phyloP scores from a whole-genome alignment of 352 stramenopile species.

The Phytophthora gonapodyides region DNA sequence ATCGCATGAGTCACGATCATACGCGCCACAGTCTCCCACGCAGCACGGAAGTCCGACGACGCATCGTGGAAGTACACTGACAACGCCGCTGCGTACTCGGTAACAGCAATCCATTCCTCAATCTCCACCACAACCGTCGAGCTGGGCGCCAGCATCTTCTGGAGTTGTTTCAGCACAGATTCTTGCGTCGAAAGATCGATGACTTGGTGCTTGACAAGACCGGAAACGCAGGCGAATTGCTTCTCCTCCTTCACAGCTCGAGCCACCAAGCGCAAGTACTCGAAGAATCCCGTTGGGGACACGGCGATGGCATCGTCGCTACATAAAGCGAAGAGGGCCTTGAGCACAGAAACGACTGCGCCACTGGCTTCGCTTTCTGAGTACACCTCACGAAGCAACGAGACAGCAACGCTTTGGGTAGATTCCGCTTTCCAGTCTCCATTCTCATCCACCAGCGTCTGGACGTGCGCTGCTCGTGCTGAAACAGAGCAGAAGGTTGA shows the following conservation, averaged over 20 bases:
- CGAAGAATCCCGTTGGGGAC: slow-evolving; percentile 22
- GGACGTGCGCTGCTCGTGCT: slow-evolving; percentile 17
- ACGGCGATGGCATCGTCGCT: slow-evolving; percentile 12
- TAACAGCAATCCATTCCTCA: slow-evolving; percentile 43
- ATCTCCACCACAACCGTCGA: slow-evolving; percentile 44
- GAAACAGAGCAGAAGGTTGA: slow-evolving; percentile 26
- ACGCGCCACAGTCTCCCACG: slow-evolving; percentile 58
- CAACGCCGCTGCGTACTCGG: slow-evolving; percentile 45
- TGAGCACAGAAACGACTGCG: slow-evolving; percentile 22
- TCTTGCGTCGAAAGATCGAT: slow-evolving; percentile 38
- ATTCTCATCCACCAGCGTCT: slow-evolving; percentile 24
- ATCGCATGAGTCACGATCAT: slow-evolving; percentile 62
- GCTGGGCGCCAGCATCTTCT: slow-evolving; percentile 36
- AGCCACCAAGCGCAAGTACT: slow-evolving; percentile 33
- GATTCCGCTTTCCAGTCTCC: slow-evolving; percentile 32
- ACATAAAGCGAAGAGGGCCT: slow-evolving; percentile 31
- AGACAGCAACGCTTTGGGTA: slow-evolving; percentile 35
- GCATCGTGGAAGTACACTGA: slow-evolving; percentile 28
- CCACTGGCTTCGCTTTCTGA: slow-evolving; percentile 17
- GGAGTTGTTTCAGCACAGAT: slow-evolving; percentile 35
- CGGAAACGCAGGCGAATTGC: slow-evolving; percentile 6
- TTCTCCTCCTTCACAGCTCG: slow-evolving; percentile 21
- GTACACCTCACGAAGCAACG: slow-evolving; percentile 19
- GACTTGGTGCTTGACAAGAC: slow-evolving; percentile 18
- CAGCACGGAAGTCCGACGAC: slow-evolving; percentile 38